These are phyloP conservation scores for Botryotinia calthae DNA, from an alignment of 2,329 filamentous ascomycete species.

Conservation along the genomic window DNA sequence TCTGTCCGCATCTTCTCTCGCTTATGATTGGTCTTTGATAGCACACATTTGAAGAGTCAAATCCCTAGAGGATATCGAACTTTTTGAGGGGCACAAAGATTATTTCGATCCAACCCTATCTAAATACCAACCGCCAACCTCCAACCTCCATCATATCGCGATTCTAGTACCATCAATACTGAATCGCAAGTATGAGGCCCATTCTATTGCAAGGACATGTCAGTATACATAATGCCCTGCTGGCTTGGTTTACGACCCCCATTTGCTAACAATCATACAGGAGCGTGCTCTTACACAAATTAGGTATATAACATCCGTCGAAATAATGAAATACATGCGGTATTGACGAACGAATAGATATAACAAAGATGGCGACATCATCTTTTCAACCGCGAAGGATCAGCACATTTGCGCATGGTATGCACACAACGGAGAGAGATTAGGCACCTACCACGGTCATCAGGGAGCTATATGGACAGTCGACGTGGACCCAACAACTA, in stretches of 20 bases:
- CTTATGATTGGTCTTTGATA: constrained; percentile 20
- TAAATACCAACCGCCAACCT: constrained; percentile 8
- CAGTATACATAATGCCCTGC: constrained; percentile 37
- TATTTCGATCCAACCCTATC: constrained; percentile 16
- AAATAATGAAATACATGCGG: constrained; percentile 19
- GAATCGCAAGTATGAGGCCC: constrained; percentile 76
- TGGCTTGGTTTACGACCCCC: constrained; percentile 15
- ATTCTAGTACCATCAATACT: constrained; percentile 13
- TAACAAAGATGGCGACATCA: constrained; percentile 91
- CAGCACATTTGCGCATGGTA: constrained; percentile 97
- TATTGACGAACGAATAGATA: constrained; percentile 53
- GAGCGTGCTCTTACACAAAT: constrained; percentile 95
- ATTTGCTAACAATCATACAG: constrained; percentile 40
- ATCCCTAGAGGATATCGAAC: constrained; percentile 22
- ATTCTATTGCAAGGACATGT: constrained; percentile 93
- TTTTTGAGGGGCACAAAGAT: constrained; percentile 23
- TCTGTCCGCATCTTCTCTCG: constrained; percentile 2
- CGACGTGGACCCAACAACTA: constrained; percentile 89
- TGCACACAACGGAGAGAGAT: constrained; percentile 94
- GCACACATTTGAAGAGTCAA: constrained; percentile 22
- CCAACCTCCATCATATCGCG: constrained; percentile 12
- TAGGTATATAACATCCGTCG: constrained; percentile 53
- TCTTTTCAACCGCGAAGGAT: constrained; percentile 95
- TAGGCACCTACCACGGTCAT: constrained; percentile 95
- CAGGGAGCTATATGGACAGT: constrained; percentile 98